Base-by-base conservation (phyloP, 768 basidiomycete species). In the Gloeopeniophorella convolvens region DNA sequence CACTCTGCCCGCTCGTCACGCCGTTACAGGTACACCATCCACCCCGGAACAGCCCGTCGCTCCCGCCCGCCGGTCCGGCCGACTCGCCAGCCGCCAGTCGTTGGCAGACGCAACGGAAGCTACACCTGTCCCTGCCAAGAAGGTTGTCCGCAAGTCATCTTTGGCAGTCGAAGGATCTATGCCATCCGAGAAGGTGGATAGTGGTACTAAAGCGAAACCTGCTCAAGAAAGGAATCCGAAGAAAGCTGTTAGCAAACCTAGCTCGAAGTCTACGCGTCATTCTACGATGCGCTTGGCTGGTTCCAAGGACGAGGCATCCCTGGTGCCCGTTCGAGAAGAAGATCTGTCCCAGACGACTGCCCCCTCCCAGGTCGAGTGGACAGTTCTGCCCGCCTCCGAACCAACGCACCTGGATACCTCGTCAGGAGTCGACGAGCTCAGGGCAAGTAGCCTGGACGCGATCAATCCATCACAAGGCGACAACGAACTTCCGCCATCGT, bases 51-150 rank as follows among this genome's bases (percentile, higher is more conserved):
- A 33, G 26, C 42, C 42, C n/a, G n/a, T n/a, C n/a, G n/a, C n/a
- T n/a, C n/a, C n/a, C 4, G 42, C 46, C 39, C 52, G 52, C 35
- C 52, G 52, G 11, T 54, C 52, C 31, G 31, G 11, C 35, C 48
- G 52, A 27, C 42, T 54, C 11, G 52, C 52, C 20, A 40, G 39
- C 18, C 51, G 45, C n/a, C 51, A 3, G 13, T 32, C 41, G 21
- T 32, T 28, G 30, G 21, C 26, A 33, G 15, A 8, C 31, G 28
- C 13, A 8, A n/a, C 36, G 31, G 43, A 33, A 18, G 37, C 31
- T 18, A 40, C 36, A 12, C 50, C 45, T 27, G 33, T 36, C 26
- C 32, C 45, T 16, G 30, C 43, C 13, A 30, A 26, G 27, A 31
- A 41, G 6, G 24, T 46, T 13, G 26, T 32, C 32, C 26, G 20